Evolutionary conservation across 805 yeast genomes (phyloP).

Genomic region (Lipomyces lipofer): DNA sequence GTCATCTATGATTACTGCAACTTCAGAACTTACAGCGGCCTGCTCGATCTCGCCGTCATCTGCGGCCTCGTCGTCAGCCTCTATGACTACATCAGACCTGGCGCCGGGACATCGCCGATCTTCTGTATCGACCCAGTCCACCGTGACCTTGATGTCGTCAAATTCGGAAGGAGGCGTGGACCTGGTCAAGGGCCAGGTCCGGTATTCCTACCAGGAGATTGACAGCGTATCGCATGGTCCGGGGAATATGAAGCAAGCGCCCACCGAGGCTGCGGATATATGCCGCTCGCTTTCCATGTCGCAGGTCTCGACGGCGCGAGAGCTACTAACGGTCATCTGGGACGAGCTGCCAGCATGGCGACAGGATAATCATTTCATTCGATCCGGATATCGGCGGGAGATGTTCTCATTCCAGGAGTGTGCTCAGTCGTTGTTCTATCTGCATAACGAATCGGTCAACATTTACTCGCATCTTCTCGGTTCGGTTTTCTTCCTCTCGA

Average conservation of each 20-base stretch:
- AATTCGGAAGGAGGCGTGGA: background rate
- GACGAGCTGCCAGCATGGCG: conserved; percentile 73
- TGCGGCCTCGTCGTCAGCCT: background rate
- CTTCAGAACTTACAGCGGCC: background rate
- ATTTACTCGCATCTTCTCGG: conserved; percentile 62
- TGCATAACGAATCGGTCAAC: conserved; percentile 73
- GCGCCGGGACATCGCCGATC: background rate
- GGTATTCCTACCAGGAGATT: background rate
- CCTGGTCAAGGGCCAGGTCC: background rate
- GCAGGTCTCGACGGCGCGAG: conserved; percentile 4
- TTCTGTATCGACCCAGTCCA: background rate
- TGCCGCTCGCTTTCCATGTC: background rate
- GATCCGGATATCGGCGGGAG: conserved; percentile 62
- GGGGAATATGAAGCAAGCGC: background rate
- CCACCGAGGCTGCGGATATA: background rate
- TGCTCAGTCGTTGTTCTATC: conserved; percentile 50
- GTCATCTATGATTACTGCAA: background rate
- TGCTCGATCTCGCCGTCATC: background rate
- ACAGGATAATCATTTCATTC: conserved; percentile 66
- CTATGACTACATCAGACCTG: background rate
- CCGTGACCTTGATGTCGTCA: background rate
- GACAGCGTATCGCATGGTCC: background rate
- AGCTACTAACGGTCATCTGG: conserved; percentile 39
- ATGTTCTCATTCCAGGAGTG: conserved; percentile 52
- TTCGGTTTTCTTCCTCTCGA: conserved; percentile 28